Percentiles rank a stretch among this genome's conserved stretches.
Conservation (phyloP, 176 grass and related monocot genomes). For the Otatea glauca region DNA sequence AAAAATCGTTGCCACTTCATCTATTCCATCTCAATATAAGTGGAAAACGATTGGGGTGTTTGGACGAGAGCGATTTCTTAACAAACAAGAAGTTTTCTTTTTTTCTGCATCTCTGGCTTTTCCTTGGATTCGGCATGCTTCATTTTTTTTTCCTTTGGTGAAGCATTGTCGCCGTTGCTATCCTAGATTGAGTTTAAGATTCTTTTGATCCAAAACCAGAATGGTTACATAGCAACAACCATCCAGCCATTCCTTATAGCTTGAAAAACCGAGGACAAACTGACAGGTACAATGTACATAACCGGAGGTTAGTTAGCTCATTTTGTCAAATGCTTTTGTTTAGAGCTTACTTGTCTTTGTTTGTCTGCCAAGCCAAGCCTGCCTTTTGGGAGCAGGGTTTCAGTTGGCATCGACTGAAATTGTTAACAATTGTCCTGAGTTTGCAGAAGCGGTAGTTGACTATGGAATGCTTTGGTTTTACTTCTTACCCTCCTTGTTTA, state of each 20-base stretch:
- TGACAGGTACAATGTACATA: constrained; percentile 29
- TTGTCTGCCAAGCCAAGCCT: constrained; percentile 17
- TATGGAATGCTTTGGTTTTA: not conserved
- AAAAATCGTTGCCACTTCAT: not conserved
- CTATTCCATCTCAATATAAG: no score
- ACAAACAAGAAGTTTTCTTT: not conserved
- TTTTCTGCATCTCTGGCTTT: not conserved
- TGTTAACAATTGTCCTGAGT: constrained; percentile 6
- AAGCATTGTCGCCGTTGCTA: not conserved
- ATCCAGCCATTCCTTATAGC: not conserved
- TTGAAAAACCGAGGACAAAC: not conserved
- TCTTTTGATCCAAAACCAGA: not conserved
- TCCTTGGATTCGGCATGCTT: not conserved
- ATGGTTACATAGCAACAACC: not conserved
- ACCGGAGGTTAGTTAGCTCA: not conserved
- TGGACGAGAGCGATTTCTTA: not conserved
- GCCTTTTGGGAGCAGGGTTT: constrained; percentile 25
- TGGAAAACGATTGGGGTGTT: no score
- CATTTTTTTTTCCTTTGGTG: not conserved
- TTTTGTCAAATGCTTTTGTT: constrained; percentile 15
- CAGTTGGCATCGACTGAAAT: constrained; percentile 24
- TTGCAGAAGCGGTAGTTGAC: constrained; percentile 17
- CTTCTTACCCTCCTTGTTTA: constrained; percentile 9
- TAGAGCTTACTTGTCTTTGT: constrained; percentile 25
- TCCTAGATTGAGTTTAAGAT: constrained; percentile 34